phyloP scores from a whole-genome alignment of 2,329 filamentous ascomycete genomes.

The Pyrenophora teres region DNA sequence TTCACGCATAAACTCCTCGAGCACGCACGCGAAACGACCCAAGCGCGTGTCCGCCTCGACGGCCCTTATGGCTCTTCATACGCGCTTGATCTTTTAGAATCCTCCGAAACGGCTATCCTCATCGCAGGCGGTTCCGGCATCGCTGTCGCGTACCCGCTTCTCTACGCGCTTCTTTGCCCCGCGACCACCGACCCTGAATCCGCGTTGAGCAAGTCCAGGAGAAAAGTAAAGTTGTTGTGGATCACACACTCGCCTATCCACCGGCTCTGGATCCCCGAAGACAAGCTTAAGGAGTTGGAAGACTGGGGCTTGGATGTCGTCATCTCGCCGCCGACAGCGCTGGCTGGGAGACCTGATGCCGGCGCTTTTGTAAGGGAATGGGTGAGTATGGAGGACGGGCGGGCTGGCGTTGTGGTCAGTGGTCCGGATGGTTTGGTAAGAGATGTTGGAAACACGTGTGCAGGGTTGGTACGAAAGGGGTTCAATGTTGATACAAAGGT shows the following conservation, averaged over 20 bases:
- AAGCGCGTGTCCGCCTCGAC: conserved; percentile 60
- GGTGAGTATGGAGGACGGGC: conserved; percentile 45
- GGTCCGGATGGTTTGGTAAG: conserved; percentile 67
- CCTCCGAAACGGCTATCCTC: conserved; percentile 58
- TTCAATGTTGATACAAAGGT: conserved; percentile 59
- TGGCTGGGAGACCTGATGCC: conserved; percentile 61
- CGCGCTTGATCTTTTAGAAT: conserved; percentile 59
- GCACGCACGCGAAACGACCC: conserved; percentile 54
- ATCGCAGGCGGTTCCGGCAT: conserved; percentile 69
- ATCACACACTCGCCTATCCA: conserved; percentile 61
- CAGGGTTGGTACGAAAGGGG: conserved; percentile 55
- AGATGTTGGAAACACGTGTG: conserved; percentile 63
- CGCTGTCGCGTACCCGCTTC: conserved; percentile 65
- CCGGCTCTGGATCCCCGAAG: conserved; percentile 58
- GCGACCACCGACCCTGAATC: conserved; percentile 21
- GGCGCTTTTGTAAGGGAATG: conserved; percentile 49
- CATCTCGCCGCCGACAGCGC: conserved; percentile 59
- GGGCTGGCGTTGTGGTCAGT: conserved; percentile 61
- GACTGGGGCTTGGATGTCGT: conserved; percentile 58
- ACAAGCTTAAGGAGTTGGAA: conserved; percentile 56
- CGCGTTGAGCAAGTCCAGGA: conserved; percentile 17
- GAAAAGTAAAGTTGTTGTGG: conserved; percentile 61
- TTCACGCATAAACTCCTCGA: conserved; percentile 63
- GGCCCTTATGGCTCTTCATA: conserved; percentile 67
- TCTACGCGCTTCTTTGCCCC: conserved; percentile 56